Evolutionary conservation across 768 basidiomycete species (phyloP), one percentile per base, ranked within the genome.

Genomic region (Tulasnella sp.): DNA sequence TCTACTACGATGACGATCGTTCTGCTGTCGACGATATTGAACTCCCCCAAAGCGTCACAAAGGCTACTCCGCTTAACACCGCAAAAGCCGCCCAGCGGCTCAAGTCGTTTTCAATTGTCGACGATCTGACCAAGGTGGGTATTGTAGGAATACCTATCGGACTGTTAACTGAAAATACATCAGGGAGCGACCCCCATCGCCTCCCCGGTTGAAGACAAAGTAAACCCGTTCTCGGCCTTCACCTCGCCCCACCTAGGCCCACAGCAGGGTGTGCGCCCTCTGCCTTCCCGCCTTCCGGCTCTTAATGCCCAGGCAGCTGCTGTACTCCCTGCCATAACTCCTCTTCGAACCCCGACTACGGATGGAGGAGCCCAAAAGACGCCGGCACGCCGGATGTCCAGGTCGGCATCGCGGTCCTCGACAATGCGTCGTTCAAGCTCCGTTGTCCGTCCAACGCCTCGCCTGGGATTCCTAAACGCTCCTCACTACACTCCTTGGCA

Each of bases 201-300:
- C 81, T 86, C 78, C 70, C 85, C 78, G 74, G 84, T 77, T 81
- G 82, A 82, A 29, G 92, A 92, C 81, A 82, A 81, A 7, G 77
- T 84, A 23, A 91, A 90, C 81, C 91, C 91, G 0, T 92, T 93
- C 83, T 85, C 87, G 26, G 88, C 87, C 79, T 39, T 78, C 82
- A 79, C 32, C 77, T 80, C 69, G 11, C 78, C 78, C 37, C 48
- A 57, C 16, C 29, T 76, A 9, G 61, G 61, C 13, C 75, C 75
- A n/a, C 39, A 79, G 78, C 71, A 73, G 70, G 20, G 81, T 80
- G 81, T 78, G 6, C 72, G 44, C 15, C 70, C 39, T 79, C 85
- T 79, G 78, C 84, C 81, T 76, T 83, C 81, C 86, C 88, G 81
- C 87, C 88, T 0, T 88, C 88, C 11, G 87, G 87, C 77, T 83